phyloP scores from a whole-genome alignment of 768 basidiomycete species.

The Trametes sanguinea region DNA sequence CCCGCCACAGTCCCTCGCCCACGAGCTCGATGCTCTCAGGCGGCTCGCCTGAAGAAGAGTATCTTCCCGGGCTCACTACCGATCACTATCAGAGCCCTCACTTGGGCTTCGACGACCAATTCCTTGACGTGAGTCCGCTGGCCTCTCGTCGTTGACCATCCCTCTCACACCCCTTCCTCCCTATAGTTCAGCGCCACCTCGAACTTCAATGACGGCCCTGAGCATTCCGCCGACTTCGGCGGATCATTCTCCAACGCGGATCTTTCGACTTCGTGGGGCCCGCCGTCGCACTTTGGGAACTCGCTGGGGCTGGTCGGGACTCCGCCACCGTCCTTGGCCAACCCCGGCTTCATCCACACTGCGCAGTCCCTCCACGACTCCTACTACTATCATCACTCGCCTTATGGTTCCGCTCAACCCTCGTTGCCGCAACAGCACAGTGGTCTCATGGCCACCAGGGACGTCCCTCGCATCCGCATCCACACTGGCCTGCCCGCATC shows the following conservation, averaged over 20 bases:
- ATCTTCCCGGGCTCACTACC: slow-evolving; percentile 1
- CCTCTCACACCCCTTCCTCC: background rate
- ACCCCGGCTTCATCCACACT: background rate
- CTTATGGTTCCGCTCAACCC: background rate
- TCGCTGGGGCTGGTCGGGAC: background rate
- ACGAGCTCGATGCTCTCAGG: background rate
- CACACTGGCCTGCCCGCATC: slow-evolving; percentile 3
- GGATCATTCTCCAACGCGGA: background rate
- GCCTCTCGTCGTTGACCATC: background rate
- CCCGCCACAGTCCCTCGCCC: background rate
- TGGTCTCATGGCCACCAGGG: background rate
- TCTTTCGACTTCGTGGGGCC: background rate
- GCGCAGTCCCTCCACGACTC: slow-evolving; percentile 1
- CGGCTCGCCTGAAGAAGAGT: background rate
- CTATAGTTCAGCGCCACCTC: background rate
- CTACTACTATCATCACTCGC: background rate
- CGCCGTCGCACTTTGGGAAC: background rate
- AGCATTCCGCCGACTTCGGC: background rate
- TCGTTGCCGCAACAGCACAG: background rate
- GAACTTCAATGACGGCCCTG: background rate
- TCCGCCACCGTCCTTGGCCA: background rate
- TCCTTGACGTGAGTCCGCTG: background rate
- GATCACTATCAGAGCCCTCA: background rate
- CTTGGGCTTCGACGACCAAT: slow-evolving; percentile 8
- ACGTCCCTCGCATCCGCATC: slow-evolving; percentile 16